Percentiles rank a stretch among this genome's conserved stretches.
Evolutionary conservation across 768 basidiomycete genomes (phyloP).

Genomic region (Russula sp.): DNA sequence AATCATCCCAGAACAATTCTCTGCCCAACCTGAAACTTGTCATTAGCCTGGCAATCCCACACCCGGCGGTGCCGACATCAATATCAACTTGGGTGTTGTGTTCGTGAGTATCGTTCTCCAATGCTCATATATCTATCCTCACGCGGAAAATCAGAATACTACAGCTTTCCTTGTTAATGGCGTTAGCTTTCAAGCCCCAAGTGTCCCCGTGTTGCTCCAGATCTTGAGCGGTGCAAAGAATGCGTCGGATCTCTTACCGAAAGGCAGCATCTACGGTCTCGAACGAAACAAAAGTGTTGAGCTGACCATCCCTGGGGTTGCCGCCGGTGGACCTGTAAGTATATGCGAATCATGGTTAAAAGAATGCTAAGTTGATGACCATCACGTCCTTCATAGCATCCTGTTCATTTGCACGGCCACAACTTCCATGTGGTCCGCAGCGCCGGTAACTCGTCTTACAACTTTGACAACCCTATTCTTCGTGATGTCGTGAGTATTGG

Average conservation of each 20-base stretch:
- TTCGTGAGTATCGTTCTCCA: neutral
- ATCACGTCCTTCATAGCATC: neutral
- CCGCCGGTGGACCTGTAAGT: constrained; percentile 9
- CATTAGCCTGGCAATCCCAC: neutral
- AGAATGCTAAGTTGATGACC: no score
- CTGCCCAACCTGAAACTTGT: neutral
- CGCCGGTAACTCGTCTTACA: neutral
- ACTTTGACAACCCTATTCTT: neutral
- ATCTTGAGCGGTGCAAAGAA: neutral
- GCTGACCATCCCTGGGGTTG: neutral
- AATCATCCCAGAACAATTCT: neutral
- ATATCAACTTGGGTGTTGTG: neutral
- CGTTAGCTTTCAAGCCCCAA: neutral
- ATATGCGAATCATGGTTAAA: no score
- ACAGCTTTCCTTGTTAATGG: neutral
- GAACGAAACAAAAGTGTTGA: constrained; percentile 41
- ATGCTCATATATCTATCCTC: neutral
- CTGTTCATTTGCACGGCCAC: neutral
- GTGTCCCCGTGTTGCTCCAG: neutral
- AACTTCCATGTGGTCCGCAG: neutral
- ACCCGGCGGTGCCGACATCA: neutral
- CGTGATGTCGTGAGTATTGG: constrained; percentile 1
- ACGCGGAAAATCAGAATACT: neutral
- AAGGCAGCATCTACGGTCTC: constrained; percentile 46
- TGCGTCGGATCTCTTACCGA: constrained; percentile 48